Conservation (phyloP, 2,329 filamentous ascomycete genomes). For the Ophiostoma montium region DNA sequence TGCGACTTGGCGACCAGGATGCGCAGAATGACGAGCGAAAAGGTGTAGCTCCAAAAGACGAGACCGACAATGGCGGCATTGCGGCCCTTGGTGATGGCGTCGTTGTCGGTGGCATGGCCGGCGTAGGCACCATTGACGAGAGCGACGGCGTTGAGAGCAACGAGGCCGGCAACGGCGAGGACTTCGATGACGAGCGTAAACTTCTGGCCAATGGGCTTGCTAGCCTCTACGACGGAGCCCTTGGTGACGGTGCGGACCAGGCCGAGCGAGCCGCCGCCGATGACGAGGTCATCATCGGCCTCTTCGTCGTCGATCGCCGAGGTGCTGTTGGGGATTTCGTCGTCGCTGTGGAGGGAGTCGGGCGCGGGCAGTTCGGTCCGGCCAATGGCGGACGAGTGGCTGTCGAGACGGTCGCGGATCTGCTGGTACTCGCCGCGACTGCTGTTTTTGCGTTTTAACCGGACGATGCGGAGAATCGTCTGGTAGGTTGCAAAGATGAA, state of each 20-base stretch:
- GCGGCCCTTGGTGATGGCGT: conserved; percentile 19
- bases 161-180: conserved; percentile 54
- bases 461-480: conserved; percentile 36
- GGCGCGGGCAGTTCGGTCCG: conserved; percentile 38
- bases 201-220: conserved; percentile 61
- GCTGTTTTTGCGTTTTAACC: conserved; percentile 29
- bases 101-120: conserved; percentile 29
- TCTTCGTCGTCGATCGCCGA: conserved; percentile 19
- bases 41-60: conserved; percentile 66
- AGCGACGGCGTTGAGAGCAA: conserved; percentile 53
- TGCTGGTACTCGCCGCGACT: conserved; percentile 6
- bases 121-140: conserved; percentile 48
- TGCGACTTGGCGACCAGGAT: conserved; percentile 50
- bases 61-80: conserved; percentile 54
- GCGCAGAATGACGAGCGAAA: conserved; percentile 58
- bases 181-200: conserved; percentile 60
- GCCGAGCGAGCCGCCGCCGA: conserved; percentile 37
- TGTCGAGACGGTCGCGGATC: conserved; percentile 5
- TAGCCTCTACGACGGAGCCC: conserved; percentile 54
- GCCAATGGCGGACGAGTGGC: conserved; percentile 17
- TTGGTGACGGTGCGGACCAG: conserved; percentile 47
- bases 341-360: conserved; percentile 22
- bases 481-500: conserved; percentile 50
- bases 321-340: conserved; percentile 1
- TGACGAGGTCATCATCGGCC: conserved; percentile 45